Conservation (phyloP, 129 eudicot species). For the Deinandra increscens region DNA sequence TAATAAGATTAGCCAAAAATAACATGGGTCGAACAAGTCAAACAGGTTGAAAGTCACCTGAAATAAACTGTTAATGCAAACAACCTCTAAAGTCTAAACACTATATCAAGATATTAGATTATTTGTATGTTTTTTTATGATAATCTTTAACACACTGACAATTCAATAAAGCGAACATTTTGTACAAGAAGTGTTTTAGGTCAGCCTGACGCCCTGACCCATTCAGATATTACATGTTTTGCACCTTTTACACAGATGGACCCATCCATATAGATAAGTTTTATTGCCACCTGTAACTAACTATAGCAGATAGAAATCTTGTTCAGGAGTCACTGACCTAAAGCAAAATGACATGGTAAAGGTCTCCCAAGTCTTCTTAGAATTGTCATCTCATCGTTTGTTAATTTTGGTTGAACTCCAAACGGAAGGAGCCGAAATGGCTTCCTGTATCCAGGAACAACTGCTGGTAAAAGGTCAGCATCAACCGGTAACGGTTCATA, state of each 20-base stretch:
- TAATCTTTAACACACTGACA: not conserved
- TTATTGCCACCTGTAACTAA: slow-evolving; percentile 10
- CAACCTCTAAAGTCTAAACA: not conserved
- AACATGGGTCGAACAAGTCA: not conserved
- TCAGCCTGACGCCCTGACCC: not conserved
- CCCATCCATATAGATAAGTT: not conserved
- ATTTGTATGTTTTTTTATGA: not conserved
- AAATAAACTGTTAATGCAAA: not conserved
- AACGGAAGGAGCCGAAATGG: slow-evolving; percentile 95
- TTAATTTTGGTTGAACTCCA: slow-evolving; percentile 74
- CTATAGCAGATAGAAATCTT: slow-evolving; percentile 3
- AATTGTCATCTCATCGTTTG: slow-evolving; percentile 91
- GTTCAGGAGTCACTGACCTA: slow-evolving; percentile 49
- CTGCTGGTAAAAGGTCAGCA: slow-evolving; percentile 94
- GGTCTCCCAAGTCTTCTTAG: slow-evolving; percentile 87
- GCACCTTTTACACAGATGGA: not conserved
- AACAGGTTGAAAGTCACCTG: not conserved
- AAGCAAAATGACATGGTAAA: slow-evolving; percentile 89
- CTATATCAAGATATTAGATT: not conserved
- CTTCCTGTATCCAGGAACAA: slow-evolving; percentile 67
- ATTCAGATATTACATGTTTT: not conserved
- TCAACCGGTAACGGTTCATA: slow-evolving; percentile 91
- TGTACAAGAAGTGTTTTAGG: slow-evolving; percentile 1
- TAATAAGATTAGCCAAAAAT: not conserved
- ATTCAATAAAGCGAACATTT: not conserved